phyloP scores from a whole-genome alignment of 345 rosid species.

The Hypericum androsaemum region DNA sequence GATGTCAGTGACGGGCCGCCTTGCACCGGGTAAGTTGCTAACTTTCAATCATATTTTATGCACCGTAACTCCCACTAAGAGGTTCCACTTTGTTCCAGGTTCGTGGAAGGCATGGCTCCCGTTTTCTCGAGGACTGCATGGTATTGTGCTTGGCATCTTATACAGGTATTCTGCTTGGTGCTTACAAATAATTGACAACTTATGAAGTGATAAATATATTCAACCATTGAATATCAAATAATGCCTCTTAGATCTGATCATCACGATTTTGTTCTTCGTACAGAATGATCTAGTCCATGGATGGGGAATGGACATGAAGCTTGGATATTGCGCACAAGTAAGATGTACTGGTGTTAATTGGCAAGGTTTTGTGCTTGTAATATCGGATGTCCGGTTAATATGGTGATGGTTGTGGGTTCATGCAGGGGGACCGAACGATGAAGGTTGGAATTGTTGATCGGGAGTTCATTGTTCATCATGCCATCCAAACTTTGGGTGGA shows the following conservation, averaged over 20 bases:
- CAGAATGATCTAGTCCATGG: conserved; percentile 97
- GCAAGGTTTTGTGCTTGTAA: conserved; percentile 1
- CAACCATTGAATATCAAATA: neutral
- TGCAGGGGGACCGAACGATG: conserved; percentile 80
- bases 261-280: conserved; percentile 5
- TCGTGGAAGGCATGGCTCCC: conserved; percentile 99
- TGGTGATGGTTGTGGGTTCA: neutral
- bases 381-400: neutral
- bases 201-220: neutral
- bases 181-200: neutral
- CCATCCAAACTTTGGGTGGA: conserved; percentile 85
- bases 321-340: conserved; percentile 98
- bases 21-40: conserved; percentile 69
- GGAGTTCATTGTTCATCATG: conserved; percentile 77
- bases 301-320: conserved; percentile 99
- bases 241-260: neutral
- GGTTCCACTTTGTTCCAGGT: conserved; percentile 28
- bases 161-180: conserved; percentile 52
- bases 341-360: conserved; percentile 5
- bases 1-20: conserved; percentile 91
- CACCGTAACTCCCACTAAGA: neutral
- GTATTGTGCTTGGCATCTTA: conserved; percentile 98
- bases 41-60: neutral
- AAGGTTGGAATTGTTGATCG: conserved; percentile 85
- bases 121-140: conserved; percentile 97